A percentile compares a stretch with the other conserved stretches of the same genome.
phyloP scores from a whole-genome alignment of 2,329 filamentous ascomycete species.

The Rachicladosporium sp. region DNA sequence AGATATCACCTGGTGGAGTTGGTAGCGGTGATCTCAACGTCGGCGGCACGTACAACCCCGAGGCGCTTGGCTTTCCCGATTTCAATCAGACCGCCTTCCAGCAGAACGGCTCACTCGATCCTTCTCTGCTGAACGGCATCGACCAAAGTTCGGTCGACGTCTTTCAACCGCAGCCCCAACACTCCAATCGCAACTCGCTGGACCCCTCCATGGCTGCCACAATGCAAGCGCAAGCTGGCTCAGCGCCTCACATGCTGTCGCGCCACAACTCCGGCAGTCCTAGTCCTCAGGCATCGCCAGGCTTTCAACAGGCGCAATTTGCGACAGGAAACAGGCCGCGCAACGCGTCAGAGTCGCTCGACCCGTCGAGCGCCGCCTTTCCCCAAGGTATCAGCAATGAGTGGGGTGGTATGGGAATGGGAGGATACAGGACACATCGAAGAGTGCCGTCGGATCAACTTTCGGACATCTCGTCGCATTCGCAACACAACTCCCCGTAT shows the following conservation, averaged over 20 bases:
- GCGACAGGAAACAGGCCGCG: constrained; percentile 45
- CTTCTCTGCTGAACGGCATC: constrained; percentile 46
- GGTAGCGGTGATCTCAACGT: constrained; percentile 10
- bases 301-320: constrained; percentile 39
- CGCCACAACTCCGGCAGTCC: constrained; percentile 39
- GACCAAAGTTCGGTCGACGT: constrained; percentile 27
- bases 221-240: constrained; percentile 38
- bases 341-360: constrained; percentile 43
- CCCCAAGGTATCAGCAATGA: constrained; percentile 41
- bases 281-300: constrained; percentile 42
- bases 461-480: constrained; percentile 67
- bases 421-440: constrained; percentile 66
- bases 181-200: constrained; percentile 32
- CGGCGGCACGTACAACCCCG: constrained; percentile 10
- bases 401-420: constrained; percentile 45
- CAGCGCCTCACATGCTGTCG: constrained; percentile 45
- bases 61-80: constrained; percentile 43
- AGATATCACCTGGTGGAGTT: constrained; percentile 15
- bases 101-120: constrained; percentile 46
- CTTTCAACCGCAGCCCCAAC: constrained; percentile 29
- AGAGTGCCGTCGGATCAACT: constrained; percentile 73
- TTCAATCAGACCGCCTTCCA: constrained; percentile 42
- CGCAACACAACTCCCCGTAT: constrained; percentile 72
- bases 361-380: constrained; percentile 48
- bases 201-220: constrained; percentile 39